Evolutionary conservation across 805 yeast genomes (phyloP), one percentile per base, ranked within the genome.

Genomic region (Saturnispora ahearnii): DNA sequence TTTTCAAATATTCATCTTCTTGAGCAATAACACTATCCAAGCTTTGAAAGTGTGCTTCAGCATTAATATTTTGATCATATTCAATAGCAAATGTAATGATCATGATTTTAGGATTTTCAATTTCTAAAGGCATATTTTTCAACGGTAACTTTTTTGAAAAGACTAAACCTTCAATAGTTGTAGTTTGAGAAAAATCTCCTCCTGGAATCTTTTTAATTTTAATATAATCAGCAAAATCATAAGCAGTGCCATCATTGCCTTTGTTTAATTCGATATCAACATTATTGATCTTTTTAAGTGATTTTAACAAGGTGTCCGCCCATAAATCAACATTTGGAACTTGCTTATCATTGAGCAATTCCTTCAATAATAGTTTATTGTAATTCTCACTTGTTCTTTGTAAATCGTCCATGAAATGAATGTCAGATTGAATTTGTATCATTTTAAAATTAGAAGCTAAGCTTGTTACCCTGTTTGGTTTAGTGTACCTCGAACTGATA

Each of bases 11-110:
- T 57, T 91, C 96, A 44, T 77, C 71, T 60, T 91, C 97, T 61
- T 93, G 98, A 0, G 91, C 85, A 45, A 87, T 71, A 1, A 91
- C 82, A 1, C 95, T 85, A 32, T 57, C 59, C 13, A 57, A 47
- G 42, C 57, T 54, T 32, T 55, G 53, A 36, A 53, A 57, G 43
- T 50, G 55, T 12, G 51, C 55, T 34, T 44, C 53, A 29, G 57
- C 55, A 31, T 59, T 59, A 8, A 58, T 42, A 28, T 57, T 64
- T 55, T 84, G 88, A 48, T 84, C 87, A 57, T 88, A 93, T 60
- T 90, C 98, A 26, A 93, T 68, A 0, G 97, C 96, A 59, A 93
- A 93, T 73, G 89, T 82, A 5, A 93, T 73, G 15, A 95, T 71
- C 51, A 91, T 79, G 37, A 93, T 84, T 49, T 81, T 76, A 0